Percentiles rank a stretch among this genome's conserved stretches.
phyloP scores from a whole-genome alignment of 2,329 filamentous ascomycete genomes.

The Cladosporium austrohemisphaericum region DNA sequence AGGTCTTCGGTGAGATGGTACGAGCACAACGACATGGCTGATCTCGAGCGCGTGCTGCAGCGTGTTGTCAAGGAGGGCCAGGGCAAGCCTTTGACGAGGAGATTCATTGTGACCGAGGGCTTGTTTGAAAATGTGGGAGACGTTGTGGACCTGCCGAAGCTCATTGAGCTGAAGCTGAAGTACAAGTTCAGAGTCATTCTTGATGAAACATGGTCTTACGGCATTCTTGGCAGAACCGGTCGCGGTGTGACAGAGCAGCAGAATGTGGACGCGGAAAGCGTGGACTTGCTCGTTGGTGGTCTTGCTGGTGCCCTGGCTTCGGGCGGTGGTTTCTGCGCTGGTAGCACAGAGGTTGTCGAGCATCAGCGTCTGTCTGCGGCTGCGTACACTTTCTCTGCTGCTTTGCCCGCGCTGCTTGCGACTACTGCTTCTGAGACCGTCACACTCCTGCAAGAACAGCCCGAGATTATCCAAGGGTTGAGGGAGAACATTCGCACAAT shows the following conservation, averaged over 20 bases:
- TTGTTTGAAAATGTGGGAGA: slow-evolving; percentile 90
- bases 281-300: slow-evolving; percentile 96
- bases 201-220: slow-evolving; percentile 97
- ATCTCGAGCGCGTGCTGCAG: slow-evolving; percentile 79
- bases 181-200: slow-evolving; percentile 98
- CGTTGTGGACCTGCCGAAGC: slow-evolving; percentile 75
- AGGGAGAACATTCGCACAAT: slow-evolving; percentile 84
- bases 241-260: slow-evolving; percentile 92
- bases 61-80: slow-evolving; percentile 85
- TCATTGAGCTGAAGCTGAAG: slow-evolving; percentile 89
- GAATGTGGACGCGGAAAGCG: slow-evolving; percentile 86
- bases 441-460: slow-evolving; percentile 77
- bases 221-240: slow-evolving; percentile 85
- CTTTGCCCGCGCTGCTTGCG: slow-evolving; percentile 85
- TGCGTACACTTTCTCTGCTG: slow-evolving; percentile 93
- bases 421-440: slow-evolving; percentile 95
- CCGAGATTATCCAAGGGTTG: slow-evolving; percentile 72
- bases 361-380: slow-evolving; percentile 92
- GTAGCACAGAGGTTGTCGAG: slow-evolving; percentile 84
- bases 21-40: slow-evolving; percentile 93
- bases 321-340: slow-evolving; percentile 93
- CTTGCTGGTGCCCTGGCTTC: slow-evolving; percentile 86
- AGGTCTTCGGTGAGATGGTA: slow-evolving; percentile 91
- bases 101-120: slow-evolving; percentile 95
- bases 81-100: slow-evolving; percentile 80